Evolutionary conservation across 306 rosid species (phyloP), one percentile per base, ranked within the genome.

Genomic region (Cicer cuneatum): DNA sequence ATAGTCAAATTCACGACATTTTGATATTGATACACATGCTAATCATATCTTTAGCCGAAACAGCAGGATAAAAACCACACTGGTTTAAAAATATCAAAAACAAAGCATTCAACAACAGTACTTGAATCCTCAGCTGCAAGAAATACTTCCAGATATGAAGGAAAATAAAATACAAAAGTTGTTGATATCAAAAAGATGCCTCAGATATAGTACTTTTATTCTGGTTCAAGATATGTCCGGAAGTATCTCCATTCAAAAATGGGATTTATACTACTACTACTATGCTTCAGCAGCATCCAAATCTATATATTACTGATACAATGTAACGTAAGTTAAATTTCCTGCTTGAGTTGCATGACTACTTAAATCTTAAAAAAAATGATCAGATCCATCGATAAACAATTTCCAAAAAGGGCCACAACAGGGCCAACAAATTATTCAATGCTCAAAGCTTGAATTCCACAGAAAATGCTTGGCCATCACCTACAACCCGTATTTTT

Each of bases 401-500:
- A 72, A 57, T 54, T 43, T 80, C 80, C 76, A 64, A 84, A 82
- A 81, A 47, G 41, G 83, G 76, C 85, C 69, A 80, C 85, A 77
- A 78, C 64, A 77, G 68, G 48, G 78, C 85, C 81, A 75, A 78
- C 74, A 72, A 69, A 83, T 86, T 88, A 87, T 90, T 79, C 64
- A 53, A 74, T 71, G 58, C 77, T 70, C 59, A 78, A 75, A 70
- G 77, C 87, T 80, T 74, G 73, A 82, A 79, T 64, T 72, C 72
- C 58, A 70, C 73, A 75, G 60, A 82, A 85, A 78, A 75, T 73
- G 57, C 2, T 57, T 11, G 16, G 6, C 51, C 80, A 59, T 37
- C 71, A 56, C 46, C 10, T 92, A 91, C 80, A 94, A 83, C 38
- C 97, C 98, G 52, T 47, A 8, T 40, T 74, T 16, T 69, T 87